phyloP scores from a whole-genome alignment of 345 rosid species.

The Pugionium cornutum region DNA sequence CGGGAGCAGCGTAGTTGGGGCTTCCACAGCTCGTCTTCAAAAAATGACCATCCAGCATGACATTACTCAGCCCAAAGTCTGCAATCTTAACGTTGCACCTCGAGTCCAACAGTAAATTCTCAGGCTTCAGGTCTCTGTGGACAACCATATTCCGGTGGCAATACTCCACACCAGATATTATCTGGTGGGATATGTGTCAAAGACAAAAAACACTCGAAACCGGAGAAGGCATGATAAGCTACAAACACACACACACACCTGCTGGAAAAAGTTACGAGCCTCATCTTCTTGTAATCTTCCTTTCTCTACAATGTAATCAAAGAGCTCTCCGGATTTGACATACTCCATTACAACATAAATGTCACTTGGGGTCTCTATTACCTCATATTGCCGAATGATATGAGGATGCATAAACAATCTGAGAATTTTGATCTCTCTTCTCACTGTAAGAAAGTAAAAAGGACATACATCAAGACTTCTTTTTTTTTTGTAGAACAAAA shows the following conservation, averaged over 20 bases:
- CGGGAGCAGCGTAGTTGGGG: constrained; percentile 96
- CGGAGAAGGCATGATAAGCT: constrained; percentile 10
- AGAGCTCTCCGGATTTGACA: constrained; percentile 92
- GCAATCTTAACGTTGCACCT: constrained; percentile 89
- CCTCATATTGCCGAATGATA: constrained; percentile 86
- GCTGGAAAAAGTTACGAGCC: constrained; percentile 92
- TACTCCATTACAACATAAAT: constrained; percentile 90
- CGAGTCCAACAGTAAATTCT: constrained; percentile 86
- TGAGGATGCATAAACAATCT: constrained; percentile 97
- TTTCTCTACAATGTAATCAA: constrained; percentile 92
- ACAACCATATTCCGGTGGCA: constrained; percentile 93
- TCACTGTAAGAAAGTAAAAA: constrained; percentile 48
- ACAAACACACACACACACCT: constrained; percentile 56
- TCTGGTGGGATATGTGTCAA: constrained; percentile 51
- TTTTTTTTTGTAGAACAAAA: too few relatives aligned
- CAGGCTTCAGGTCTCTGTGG: constrained; percentile 97
- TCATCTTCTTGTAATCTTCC: constrained; percentile 87
- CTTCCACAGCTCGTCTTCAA: constrained; percentile 96
- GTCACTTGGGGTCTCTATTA: constrained; percentile 78
- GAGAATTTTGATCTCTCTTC: constrained; percentile 83
- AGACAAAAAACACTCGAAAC: constrained; percentile 24
- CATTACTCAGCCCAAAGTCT: constrained; percentile 94
- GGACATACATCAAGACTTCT: neutral
- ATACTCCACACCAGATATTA: constrained; percentile 88
- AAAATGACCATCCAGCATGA: constrained; percentile 94